phyloP scores from a whole-genome alignment of 1,284 basidiomycete species.

The Pseudomicrostroma phylloplanum region DNA sequence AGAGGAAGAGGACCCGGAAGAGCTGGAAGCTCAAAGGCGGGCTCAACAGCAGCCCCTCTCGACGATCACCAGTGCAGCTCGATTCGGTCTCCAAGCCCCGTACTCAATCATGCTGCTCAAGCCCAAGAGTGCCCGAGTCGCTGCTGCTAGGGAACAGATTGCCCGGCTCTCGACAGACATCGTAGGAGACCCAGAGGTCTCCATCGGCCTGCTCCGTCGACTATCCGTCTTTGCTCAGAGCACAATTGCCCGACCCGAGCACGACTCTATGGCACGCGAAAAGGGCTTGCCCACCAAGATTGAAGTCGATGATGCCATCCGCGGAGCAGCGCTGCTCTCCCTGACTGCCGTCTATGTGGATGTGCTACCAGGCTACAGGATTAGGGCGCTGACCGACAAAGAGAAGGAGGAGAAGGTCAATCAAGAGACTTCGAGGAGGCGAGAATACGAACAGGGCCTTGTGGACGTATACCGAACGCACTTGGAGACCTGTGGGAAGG shows the following conservation, averaged over 20 bases:
- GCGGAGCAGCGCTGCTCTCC: constrained; percentile 80
- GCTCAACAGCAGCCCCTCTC: constrained; percentile 5
- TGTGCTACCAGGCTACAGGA: constrained; percentile 71
- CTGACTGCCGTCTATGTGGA: constrained; percentile 93
- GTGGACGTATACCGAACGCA: constrained; percentile 82
- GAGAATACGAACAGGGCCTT: constrained; percentile 96
- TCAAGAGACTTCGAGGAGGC: constrained; percentile 79
- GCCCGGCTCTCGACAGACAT: constrained; percentile 43
- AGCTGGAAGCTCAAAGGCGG: neutral
- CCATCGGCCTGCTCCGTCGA: constrained; percentile 35
- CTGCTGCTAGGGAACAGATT: constrained; percentile 47
- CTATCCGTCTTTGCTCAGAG: constrained; percentile 30
- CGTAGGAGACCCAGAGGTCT: constrained; percentile 44
- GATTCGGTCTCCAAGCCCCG: constrained; percentile 15
- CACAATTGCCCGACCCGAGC: constrained; percentile 24
- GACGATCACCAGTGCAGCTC: constrained; percentile 13
- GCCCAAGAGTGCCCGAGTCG: constrained; percentile 5
- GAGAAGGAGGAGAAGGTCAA: constrained; percentile 90
- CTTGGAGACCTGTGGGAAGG: constrained; percentile 73
- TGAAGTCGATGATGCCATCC: constrained; percentile 70
- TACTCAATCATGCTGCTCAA: constrained; percentile 10
- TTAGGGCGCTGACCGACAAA: constrained; percentile 78
- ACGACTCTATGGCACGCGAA: constrained; percentile 5
- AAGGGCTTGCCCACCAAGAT: constrained; percentile 15
- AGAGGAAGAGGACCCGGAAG: constrained; percentile 10